Base-by-base conservation (phyloP, 768 basidiomycete species). In the Amanita pallidorosea region DNA sequence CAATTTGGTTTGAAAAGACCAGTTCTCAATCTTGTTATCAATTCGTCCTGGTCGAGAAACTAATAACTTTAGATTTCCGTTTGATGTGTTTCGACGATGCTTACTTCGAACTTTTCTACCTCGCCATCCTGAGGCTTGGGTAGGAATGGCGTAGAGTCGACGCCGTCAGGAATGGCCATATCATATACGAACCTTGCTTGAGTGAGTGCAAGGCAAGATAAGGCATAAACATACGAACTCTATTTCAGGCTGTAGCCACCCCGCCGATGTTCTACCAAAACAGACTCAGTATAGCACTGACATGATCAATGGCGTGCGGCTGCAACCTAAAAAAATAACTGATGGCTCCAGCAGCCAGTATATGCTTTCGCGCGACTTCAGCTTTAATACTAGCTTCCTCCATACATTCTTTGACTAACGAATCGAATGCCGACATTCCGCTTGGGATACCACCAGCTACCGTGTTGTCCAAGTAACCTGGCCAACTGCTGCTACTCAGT, bases 1-100 rank as follows among this genome's bases (percentile, higher is more conserved):
- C 91, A 96, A 60, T 99, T 98, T 1, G 90, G 77, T 66, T 99
- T 99, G 75, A 99, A 98, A 22, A 83, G 64, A 0, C 83, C 83
- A 7, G 64, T 59, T 7, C 76, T 77, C 68, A 98, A 79, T 47
- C 75, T 79, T 35, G 68, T 53, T 5, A 86, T 68, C 15, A 94
- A 75, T 27, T 78, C 73, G 1, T 75, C 70, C 37, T 91, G 67
- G 2, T 77, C 64, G 38, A 91, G 69, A 20, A 95, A 70, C 89
- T 94, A 48, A 7, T 9, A 40, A 31, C 33, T 33, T 53, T n/a
- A 47, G 23, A n/a, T 25, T 17, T 15, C 13, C 2, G 18, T 27
- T 8, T 15, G 6, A 20, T 46, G 3, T 44, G 29, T 29, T 34
- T 44, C 17, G 20, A 22, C 22, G 13, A 12, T 17, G 18, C 56